Evolutionary conservation across 2,329 filamentous ascomycete species (phyloP).

Genomic region (Cyphellophora europaea): DNA sequence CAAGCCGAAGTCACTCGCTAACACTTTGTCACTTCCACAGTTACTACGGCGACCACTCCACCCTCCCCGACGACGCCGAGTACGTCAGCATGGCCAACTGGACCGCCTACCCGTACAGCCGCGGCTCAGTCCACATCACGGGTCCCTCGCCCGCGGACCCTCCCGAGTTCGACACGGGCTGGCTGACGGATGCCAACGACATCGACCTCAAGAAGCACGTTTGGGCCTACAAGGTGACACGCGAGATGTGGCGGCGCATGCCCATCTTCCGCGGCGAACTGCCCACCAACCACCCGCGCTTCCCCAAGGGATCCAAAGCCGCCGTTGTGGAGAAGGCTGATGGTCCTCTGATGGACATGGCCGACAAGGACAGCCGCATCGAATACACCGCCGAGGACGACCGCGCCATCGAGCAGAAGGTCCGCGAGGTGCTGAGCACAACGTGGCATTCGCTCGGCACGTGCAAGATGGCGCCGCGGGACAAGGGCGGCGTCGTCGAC

Average conservation of each 20-base stretch:
- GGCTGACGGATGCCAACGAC: conserved; percentile 44
- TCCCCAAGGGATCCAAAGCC: conserved; percentile 38
- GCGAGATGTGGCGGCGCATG: conserved; percentile 51
- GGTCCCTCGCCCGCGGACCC: conserved; percentile 28
- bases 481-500: conserved; percentile 35
- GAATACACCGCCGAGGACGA: conserved; percentile 42
- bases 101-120: conserved; percentile 52
- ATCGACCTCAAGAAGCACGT: conserved; percentile 50
- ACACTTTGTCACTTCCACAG: neutral
- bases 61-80: conserved; percentile 29
- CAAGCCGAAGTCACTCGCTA: too few species aligned
- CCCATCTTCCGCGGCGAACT: conserved; percentile 38
- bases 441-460: conserved; percentile 22
- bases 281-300: conserved; percentile 27
- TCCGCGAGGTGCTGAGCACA: conserved; percentile 10
- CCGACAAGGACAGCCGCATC: conserved; percentile 28
- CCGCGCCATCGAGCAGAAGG: conserved; percentile 30
- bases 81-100: conserved; percentile 47
- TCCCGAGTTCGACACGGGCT: conserved; percentile 50
- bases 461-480: conserved; percentile 35
- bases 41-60: conserved; percentile 23
- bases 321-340: conserved; percentile 15
- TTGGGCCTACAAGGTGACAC: conserved; percentile 57
- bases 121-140: conserved; percentile 52
- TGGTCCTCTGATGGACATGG: conserved; percentile 15